These are phyloP conservation scores for Penicillium sp. DNA, from an alignment of 2,329 filamentous ascomycete genomes.

Conservation along the genomic window DNA sequence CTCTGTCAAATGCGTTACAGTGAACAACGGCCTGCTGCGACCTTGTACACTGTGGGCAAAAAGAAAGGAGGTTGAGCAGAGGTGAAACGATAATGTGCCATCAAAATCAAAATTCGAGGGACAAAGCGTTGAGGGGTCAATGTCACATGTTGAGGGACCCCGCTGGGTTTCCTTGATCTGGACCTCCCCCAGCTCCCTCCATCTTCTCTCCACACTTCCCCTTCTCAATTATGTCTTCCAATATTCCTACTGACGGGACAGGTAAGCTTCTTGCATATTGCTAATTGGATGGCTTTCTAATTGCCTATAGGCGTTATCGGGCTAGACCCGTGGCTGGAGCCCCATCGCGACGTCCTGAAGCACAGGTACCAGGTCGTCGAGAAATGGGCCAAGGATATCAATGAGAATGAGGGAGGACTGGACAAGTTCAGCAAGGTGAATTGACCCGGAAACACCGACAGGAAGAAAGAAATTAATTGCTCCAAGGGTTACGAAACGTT, in stretches of 20 bases:
- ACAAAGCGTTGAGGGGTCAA: conserved; percentile 17
- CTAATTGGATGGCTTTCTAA: background rate
- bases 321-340: conserved; percentile 86
- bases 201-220: background rate
- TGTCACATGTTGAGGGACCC: conserved; percentile 17
- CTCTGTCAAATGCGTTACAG: background rate
- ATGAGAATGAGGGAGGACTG: conserved; percentile 82
- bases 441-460: background rate
- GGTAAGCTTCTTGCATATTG: conserved; percentile 14
- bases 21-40: background rate
- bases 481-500: conserved; percentile 82
- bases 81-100: background rate
- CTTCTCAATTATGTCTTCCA: conserved; percentile 4
- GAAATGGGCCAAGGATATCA: conserved; percentile 81
- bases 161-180: conserved; percentile 13
- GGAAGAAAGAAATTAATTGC: conserved; percentile 4
- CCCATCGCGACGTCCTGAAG: conserved; percentile 77
- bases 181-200: conserved; percentile 2
- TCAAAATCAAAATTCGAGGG: background rate
- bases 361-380: conserved; percentile 77
- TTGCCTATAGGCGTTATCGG: conserved; percentile 70
- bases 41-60: background rate
- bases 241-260: conserved; percentile 22
- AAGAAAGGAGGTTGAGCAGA: background rate
- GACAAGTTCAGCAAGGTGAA: conserved; percentile 85